Percentiles rank a stretch among this genome's conserved stretches.
Evolutionary conservation across 2,329 filamentous ascomycete genomes (phyloP).

Genomic region (Tolypocladium nubicola): DNA sequence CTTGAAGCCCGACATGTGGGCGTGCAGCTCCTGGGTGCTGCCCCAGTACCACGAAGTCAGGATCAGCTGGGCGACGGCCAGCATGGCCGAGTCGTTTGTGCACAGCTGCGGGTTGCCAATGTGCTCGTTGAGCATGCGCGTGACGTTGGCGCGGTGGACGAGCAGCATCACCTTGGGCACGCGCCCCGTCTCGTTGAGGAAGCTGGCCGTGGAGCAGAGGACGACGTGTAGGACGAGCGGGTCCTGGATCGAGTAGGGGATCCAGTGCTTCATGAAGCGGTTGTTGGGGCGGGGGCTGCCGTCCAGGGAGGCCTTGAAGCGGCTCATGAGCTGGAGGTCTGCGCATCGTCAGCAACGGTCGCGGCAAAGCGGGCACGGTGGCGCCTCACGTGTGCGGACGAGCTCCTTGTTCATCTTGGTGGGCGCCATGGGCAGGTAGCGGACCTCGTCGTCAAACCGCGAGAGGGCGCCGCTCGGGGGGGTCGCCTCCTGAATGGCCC

Average conservation of each 20-base stretch:
- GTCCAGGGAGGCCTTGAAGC: conserved; percentile 40
- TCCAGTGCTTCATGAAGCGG: conserved; percentile 35
- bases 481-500: conserved; percentile 9
- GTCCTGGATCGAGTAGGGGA: conserved; percentile 37
- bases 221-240: conserved; percentile 36
- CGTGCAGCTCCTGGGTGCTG: conserved; percentile 29
- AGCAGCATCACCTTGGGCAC: conserved; percentile 31
- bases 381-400: conserved; percentile 31
- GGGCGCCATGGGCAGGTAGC: conserved; percentile 28
- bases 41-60: conserved; percentile 46
- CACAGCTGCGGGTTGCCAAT: conserved; percentile 23
- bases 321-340: conserved; percentile 38
- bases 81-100: conserved; percentile 34
- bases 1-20: conserved; percentile 34
- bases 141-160: conserved; percentile 30
- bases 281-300: conserved; percentile 33
- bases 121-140: conserved; percentile 35
- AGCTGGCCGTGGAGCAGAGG: conserved; percentile 40
- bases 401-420: conserved; percentile 35
- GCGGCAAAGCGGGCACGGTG: background rate
- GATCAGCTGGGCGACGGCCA: conserved; percentile 37
- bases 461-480: conserved; percentile 12
- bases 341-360: background rate
- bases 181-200: conserved; percentile 37
- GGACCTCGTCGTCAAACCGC: conserved; percentile 23